Evolutionary conservation across 768 basidiomycete species (phyloP), one percentile per base, ranked within the genome.

Genomic region (Mycena alexandri): DNA sequence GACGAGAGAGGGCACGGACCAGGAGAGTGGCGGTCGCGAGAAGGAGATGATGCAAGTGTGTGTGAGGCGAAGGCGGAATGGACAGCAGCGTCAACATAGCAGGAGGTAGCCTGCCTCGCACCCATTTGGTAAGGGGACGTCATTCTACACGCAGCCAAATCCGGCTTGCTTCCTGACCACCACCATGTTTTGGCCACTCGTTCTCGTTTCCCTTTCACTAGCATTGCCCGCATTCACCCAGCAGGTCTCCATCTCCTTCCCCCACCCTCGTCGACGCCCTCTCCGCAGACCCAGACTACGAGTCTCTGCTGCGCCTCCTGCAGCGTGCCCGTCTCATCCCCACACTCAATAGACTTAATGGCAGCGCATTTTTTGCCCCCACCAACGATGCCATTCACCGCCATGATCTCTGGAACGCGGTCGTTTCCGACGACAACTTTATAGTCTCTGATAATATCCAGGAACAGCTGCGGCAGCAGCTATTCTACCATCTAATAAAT

Each of bases 401-500:
- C 29, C 83, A 89, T 68, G 71, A 80, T 43, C 68, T 84, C n/a
- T 84, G 84, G 82, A 70, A 71, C 12, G 71, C 74, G 47, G 77
- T 77, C 11, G 76, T 87, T 25, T 76, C 82, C 21, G 81, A 83
- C 62, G 79, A 84, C 56, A 60, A 72, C 22, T 63, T 72, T 38
- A 72, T 76, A 51, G 73, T 87, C 42, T 84, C 83, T 24, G 96
- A 96, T 79, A 98, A 98, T 76, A 82, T 96, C 34, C 87, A 94
- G 63, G 90, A 93, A 73, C 82, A 87, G 65, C 87, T 99, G 50
- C 87, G 97, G 59, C 96, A 98, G 74, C 92, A 96, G 74, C 85
- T 99, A 58, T 90, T 98, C 74, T 99, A 99, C 77, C 98, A 99
- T 78, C 79, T 98, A 50, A 84, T 99, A 71, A 98, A 99, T 78